Percentiles rank a stretch among this genome's conserved stretches.
These are phyloP conservation scores for Colletotrichum spinosum DNA, from an alignment of 2,329 filamentous ascomycete species.

Conservation along the genomic window DNA sequence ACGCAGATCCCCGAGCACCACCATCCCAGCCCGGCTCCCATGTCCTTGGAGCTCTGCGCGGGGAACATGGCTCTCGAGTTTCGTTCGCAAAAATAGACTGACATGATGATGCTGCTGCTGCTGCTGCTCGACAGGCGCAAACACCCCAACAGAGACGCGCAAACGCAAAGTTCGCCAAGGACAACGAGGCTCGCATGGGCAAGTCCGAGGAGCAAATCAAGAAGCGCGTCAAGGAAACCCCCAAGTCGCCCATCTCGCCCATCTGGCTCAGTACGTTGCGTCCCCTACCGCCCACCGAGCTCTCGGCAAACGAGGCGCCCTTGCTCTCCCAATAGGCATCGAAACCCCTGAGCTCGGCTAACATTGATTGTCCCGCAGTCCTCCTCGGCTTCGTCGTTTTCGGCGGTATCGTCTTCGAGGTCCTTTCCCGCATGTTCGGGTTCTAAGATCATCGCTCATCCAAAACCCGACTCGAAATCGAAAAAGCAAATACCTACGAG, in stretches of 20 bases:
- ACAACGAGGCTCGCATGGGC: slow-evolving; percentile 79
- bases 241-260: slow-evolving; percentile 73
- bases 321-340: not conserved
- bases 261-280: slow-evolving; percentile 69
- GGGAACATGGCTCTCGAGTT: too few species aligned
- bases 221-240: slow-evolving; percentile 66
- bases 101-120: slow-evolving; percentile 6
- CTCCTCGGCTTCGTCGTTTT: slow-evolving; percentile 71
- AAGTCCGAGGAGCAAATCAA: slow-evolving; percentile 75
- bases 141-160: slow-evolving; percentile 85
- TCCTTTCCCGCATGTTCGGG: slow-evolving; percentile 64
- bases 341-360: not conserved
- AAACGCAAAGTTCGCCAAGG: slow-evolving; percentile 82
- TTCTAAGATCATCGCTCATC: slow-evolving; percentile 11
- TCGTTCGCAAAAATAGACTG: not conserved
- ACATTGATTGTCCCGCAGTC: slow-evolving; percentile 47
- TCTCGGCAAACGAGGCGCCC: not conserved
- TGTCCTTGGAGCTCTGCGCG: not conserved
- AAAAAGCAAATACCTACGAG: not conserved
- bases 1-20: slow-evolving; percentile 13
- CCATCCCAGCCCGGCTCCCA: not conserved
- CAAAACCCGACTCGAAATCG: not conserved
- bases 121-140: slow-evolving; percentile 71
- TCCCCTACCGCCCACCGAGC: not conserved
- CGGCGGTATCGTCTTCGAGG: slow-evolving; percentile 70